Conservation (phyloP, 768 basidiomycete species). For the Boletus reticuloceps region DNA sequence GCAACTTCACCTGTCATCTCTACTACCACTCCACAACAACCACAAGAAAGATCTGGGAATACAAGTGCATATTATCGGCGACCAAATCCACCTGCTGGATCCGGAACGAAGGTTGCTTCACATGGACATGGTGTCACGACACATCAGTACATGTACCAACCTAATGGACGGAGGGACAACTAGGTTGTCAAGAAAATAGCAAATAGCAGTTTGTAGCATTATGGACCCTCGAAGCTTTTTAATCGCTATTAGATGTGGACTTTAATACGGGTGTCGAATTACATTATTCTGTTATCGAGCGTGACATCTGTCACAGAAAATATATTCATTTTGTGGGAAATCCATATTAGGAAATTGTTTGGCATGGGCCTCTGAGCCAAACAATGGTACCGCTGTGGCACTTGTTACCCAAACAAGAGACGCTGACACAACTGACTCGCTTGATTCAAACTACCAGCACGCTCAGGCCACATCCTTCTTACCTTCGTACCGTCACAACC, state of each 20-base stretch:
- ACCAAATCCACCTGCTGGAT: constrained; percentile 27
- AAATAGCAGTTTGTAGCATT: background rate
- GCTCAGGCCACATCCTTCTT: constrained; percentile 12
- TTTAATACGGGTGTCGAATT: constrained; percentile 10
- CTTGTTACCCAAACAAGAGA: constrained; percentile 19
- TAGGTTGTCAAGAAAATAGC: constrained; percentile 2
- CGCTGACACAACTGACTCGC: constrained; percentile 30
- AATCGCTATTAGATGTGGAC: background rate
- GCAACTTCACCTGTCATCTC: constrained; percentile 57
- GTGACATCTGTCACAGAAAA: constrained; percentile 24
- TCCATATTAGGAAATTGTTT: constrained; percentile 17
- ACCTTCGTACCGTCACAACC: constrained; percentile 16
- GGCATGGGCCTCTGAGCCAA: constrained; percentile 26
- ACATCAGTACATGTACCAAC: constrained; percentile 47
- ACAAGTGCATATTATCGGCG: constrained; percentile 57
- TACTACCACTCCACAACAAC: constrained; percentile 39
- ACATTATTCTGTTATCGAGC: constrained; percentile 13
- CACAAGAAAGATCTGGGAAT: constrained; percentile 22
- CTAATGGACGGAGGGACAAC: constrained; percentile 38
- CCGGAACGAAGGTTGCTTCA: constrained; percentile 25
- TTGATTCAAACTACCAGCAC: too few relatives aligned
- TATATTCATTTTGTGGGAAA: background rate
- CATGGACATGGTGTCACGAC: constrained; percentile 24
- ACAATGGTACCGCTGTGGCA: constrained; percentile 14
- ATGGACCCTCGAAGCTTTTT: constrained; percentile 1